These are phyloP conservation scores for Fusarium sp. DNA, from an alignment of 2,329 filamentous ascomycete genomes.

Conservation along the genomic window DNA sequence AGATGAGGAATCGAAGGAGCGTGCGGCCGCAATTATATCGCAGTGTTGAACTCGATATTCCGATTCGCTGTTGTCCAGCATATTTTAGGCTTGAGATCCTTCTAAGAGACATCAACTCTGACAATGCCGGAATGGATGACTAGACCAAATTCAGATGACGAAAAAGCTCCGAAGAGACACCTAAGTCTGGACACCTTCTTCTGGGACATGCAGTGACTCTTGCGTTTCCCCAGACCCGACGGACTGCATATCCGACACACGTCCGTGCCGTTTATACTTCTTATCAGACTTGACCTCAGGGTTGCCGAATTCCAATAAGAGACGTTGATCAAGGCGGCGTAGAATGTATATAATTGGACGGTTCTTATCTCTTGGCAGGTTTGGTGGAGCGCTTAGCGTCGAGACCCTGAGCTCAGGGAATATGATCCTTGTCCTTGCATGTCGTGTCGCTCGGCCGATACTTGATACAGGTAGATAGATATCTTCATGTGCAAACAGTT, in stretches of 20 bases:
- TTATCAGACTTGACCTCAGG: constrained; percentile 34
- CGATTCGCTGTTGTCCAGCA: constrained; percentile 10
- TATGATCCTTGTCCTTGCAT: constrained; percentile 26
- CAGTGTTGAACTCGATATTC: not conserved
- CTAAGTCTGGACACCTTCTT: constrained; percentile 22
- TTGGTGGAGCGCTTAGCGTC: constrained; percentile 35
- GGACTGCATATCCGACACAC: constrained; percentile 25
- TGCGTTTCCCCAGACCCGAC: constrained; percentile 40
- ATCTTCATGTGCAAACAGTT: not conserved
- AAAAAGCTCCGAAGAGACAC: constrained; percentile 3
- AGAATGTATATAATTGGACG: constrained; percentile 42
- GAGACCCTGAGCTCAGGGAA: constrained; percentile 23
- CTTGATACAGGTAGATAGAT: constrained; percentile 11
- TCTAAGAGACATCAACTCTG: constrained; percentile 1
- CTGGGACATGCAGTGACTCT: constrained; percentile 11
- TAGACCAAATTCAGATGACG: constrained; percentile 9
- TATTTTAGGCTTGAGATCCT: constrained; percentile 9
- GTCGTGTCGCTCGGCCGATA: constrained; percentile 19
- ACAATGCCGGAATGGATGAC: not conserved
- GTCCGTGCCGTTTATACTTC: constrained; percentile 20
- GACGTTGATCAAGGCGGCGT: constrained; percentile 31
- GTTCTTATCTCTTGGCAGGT: constrained; percentile 48
- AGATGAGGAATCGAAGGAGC: constrained; percentile 5
- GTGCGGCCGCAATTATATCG: constrained; percentile 1
- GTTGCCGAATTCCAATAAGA: constrained; percentile 24